A percentile compares a stretch with the other conserved stretches of the same genome.
phyloP scores from a whole-genome alignment of 2,329 filamentous ascomycete species.

The Paracorniculantispora psalliotae region DNA sequence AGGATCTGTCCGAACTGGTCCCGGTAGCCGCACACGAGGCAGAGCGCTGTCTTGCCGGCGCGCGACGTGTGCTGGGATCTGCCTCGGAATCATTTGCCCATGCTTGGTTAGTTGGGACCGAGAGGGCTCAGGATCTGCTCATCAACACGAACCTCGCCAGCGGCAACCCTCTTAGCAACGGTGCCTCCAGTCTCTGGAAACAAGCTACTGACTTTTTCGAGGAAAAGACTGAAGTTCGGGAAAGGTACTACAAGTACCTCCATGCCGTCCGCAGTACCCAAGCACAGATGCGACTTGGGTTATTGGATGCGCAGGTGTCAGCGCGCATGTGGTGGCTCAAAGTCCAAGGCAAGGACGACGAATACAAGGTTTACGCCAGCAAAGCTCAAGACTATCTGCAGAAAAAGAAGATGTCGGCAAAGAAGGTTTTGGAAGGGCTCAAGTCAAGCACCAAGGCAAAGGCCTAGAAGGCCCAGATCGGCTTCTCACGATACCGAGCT shows the following conservation, averaged over 20 bases:
- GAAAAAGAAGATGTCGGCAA: slow-evolving; percentile 30
- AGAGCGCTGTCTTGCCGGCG: slow-evolving; percentile 32
- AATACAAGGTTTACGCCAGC: slow-evolving; percentile 40
- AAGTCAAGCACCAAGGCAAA: not conserved
- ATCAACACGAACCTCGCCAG: not conserved
- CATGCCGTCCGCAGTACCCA: slow-evolving; percentile 17
- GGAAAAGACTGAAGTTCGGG: not conserved
- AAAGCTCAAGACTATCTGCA: slow-evolving; percentile 43
- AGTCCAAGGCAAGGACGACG: slow-evolving; percentile 43
- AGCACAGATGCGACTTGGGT: slow-evolving; percentile 37
- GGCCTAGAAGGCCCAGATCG: not conserved
- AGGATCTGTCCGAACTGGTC: slow-evolving; percentile 35
- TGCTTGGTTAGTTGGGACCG: not conserved
- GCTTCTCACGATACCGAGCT: not conserved
- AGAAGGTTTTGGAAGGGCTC: slow-evolving; percentile 22
- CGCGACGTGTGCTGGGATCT: slow-evolving; percentile 26
- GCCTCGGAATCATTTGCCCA: slow-evolving; percentile 26
- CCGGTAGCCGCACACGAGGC: slow-evolving; percentile 36
- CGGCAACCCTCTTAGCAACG: not conserved
- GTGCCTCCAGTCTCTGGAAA: not conserved
- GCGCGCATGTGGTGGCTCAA: slow-evolving; percentile 55
- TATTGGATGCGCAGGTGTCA: slow-evolving; percentile 50
- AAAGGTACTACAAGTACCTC: slow-evolving; percentile 18
- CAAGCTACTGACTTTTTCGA: not conserved
- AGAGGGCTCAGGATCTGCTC: not conserved